Percentiles rank a stretch among this genome's conserved stretches.
phyloP scores from a whole-genome alignment of 176 grass and related monocot species.

The Ensete ventricosum region DNA sequence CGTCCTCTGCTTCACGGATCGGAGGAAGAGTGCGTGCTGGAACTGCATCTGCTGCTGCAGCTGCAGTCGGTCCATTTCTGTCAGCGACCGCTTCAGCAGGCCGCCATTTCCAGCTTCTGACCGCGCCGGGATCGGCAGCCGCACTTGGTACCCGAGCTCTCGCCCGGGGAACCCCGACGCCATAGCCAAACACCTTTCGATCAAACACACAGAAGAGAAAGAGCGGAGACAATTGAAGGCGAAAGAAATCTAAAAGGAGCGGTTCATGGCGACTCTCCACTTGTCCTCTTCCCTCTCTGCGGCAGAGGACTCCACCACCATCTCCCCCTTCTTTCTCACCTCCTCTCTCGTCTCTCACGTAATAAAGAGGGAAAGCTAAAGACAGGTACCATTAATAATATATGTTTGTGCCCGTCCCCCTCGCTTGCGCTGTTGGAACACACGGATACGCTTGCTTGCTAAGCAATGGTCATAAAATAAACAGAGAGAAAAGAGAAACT shows the following conservation, averaged over 20 bases:
- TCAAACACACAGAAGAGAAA: not conserved
- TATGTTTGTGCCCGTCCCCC: no score
- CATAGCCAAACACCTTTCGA: conserved; percentile 25
- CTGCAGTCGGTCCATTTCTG: conserved; percentile 50
- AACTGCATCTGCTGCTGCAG: conserved; percentile 32
- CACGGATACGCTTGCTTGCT: no score
- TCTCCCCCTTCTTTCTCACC: not conserved
- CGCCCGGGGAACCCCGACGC: conserved; percentile 45
- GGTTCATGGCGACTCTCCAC: not conserved
- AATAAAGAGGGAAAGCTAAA: no score
- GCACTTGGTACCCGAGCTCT: conserved; percentile 37
- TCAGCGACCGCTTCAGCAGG: conserved; percentile 59
- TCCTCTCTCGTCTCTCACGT: not conserved
- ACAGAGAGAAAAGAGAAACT: not conserved
- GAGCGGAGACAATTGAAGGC: not conserved
- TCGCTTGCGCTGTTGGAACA: no score
- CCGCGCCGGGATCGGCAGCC: conserved; percentile 37
- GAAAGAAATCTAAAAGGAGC: not conserved
- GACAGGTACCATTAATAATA: no score
- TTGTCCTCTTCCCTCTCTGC: not conserved
- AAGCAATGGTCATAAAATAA: not conserved
- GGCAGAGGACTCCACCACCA: not conserved
- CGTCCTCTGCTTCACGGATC: conserved; percentile 57
- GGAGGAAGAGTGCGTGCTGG: conserved; percentile 56
- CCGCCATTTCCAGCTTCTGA: conserved; percentile 26